phyloP scores from a whole-genome alignment of 495 filamentous ascomycete genomes.

The Hyaloscypha bicolor region DNA sequence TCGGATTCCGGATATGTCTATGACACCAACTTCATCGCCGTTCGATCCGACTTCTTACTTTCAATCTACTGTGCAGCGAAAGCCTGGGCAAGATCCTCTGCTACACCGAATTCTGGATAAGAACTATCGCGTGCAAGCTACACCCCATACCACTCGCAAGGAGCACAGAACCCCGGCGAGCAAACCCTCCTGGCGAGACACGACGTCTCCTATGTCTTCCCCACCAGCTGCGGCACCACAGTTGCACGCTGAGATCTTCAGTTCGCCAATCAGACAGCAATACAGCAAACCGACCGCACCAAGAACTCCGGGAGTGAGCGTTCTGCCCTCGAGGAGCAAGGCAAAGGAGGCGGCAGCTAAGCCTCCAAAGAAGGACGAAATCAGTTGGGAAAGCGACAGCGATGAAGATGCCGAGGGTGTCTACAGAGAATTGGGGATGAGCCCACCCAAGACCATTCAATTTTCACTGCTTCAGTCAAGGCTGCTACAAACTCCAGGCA shows the following conservation, averaged over 20 bases:
- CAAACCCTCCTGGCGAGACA: constrained; percentile 40
- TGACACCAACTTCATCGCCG: constrained; percentile 47
- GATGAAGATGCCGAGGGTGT: constrained; percentile 63
- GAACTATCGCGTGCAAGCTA: constrained; percentile 90
- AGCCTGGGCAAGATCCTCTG: constrained; percentile 62
- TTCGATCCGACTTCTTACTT: constrained; percentile 36
- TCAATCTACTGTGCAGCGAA: constrained; percentile 46
- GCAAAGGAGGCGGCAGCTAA: constrained; percentile 46
- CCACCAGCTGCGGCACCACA: constrained; percentile 80
- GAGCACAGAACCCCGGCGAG: constrained; percentile 30
- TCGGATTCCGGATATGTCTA: constrained; percentile 58
- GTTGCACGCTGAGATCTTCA: constrained; percentile 83
- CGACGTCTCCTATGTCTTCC: constrained; percentile 66
- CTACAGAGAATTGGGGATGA: constrained; percentile 64
- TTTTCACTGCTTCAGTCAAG: constrained; percentile 88
- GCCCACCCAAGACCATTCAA: constrained; percentile 96
- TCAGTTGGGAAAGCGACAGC: constrained; percentile 62
- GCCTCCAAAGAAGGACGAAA: constrained; percentile 44
- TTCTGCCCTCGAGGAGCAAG: constrained; percentile 66
- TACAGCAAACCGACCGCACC: constrained; percentile 39
- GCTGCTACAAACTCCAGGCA: constrained; percentile 89
- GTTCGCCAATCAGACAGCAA: constrained; percentile 59
- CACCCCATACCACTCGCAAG: constrained; percentile 63
- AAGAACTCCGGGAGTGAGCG: constrained; percentile 75
- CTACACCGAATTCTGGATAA: constrained; percentile 90